These are phyloP conservation scores for Prototheca wickerhamii DNA, from an alignment of 163 green algal species.

Conservation along the genomic window DNA sequence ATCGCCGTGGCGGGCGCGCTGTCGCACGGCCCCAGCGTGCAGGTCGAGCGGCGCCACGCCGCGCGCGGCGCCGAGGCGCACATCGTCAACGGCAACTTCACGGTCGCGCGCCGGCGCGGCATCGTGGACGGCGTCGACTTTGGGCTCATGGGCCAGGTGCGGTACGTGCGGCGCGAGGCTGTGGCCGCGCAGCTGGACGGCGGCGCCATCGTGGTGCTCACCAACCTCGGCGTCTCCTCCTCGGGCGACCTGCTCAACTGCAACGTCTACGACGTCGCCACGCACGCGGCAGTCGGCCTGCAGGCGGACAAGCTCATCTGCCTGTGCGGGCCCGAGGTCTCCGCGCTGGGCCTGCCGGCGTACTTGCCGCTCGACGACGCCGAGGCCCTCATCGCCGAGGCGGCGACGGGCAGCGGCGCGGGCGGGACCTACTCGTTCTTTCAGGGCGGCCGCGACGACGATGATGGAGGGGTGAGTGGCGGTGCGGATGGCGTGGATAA, in stretches of 20 bases:
- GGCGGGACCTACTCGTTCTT: not conserved
- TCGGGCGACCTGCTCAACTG: conserved; percentile 93
- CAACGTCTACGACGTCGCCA: conserved; percentile 76
- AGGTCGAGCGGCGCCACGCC: not conserved
- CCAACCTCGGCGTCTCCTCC: conserved; percentile 79
- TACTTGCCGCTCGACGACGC: conserved; percentile 71
- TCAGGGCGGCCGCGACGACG: not conserved
- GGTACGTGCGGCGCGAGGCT: conserved; percentile 62
- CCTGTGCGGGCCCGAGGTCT: conserved; percentile 52
- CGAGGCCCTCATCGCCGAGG: conserved; percentile 32
- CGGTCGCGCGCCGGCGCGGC: conserved; percentile 75
- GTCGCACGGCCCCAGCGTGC: not conserved
- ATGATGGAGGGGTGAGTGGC: not conserved
- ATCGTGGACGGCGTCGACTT: conserved; percentile 90
- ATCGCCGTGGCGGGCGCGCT: not conserved
- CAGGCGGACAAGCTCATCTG: conserved; percentile 39
- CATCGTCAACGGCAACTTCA: conserved; percentile 89
- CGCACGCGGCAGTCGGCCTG: conserved; percentile 61
- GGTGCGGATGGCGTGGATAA: too few species aligned
- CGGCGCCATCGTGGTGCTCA: conserved; percentile 86
- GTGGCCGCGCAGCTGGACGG: conserved; percentile 72
- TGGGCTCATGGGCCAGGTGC: conserved; percentile 64
- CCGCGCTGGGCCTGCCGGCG: conserved; percentile 52
- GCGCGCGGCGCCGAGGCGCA: conserved; percentile 28
- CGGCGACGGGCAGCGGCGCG: not conserved